These are phyloP conservation scores for Trypanosoma theileri DNA, from an alignment of 208 protist genomes.

Conservation along the genomic window DNA sequence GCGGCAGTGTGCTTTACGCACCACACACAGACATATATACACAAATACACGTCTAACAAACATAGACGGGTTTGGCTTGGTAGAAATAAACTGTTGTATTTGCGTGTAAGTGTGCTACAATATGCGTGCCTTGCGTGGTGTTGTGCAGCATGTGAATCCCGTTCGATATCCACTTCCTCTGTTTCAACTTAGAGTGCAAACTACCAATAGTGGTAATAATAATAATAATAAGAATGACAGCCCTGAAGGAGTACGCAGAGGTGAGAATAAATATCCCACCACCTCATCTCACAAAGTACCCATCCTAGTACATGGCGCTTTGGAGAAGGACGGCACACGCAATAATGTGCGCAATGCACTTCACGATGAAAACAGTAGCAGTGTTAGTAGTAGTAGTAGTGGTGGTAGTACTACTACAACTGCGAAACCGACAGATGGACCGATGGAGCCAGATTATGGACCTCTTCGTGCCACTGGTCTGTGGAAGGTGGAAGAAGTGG, in stretches of 20 bases:
- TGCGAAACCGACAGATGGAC: slow-evolving; percentile 37
- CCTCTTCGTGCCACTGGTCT: slow-evolving; percentile 73
- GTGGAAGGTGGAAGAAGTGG: slow-evolving; percentile 78
- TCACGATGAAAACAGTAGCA: neutral
- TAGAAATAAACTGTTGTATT: neutral
- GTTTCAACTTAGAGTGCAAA: neutral
- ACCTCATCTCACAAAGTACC: neutral
- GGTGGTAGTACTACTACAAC: neutral
- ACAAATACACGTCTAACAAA: neutral
- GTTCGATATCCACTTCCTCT: neutral
- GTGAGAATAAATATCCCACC: too few relatives aligned
- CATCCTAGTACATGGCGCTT: slow-evolving; percentile 5
- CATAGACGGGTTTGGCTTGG: too few relatives aligned
- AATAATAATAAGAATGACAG: neutral
- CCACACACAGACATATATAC: neutral
- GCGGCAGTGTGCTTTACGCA: neutral
- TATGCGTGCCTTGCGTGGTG: neutral
- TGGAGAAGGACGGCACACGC: neutral
- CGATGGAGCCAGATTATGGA: slow-evolving; percentile 73
- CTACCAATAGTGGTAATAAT: slow-evolving; percentile 2
- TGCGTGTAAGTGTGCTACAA: neutral
- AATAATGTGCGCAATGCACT: neutral
- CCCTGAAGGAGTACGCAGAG: neutral
- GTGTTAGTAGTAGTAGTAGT: neutral
- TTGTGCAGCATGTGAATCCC: neutral